Evolutionary conservation across 495 filamentous ascomycete species (phyloP), one percentile per base, ranked within the genome.

Genomic region (Neurospora intermedia): DNA sequence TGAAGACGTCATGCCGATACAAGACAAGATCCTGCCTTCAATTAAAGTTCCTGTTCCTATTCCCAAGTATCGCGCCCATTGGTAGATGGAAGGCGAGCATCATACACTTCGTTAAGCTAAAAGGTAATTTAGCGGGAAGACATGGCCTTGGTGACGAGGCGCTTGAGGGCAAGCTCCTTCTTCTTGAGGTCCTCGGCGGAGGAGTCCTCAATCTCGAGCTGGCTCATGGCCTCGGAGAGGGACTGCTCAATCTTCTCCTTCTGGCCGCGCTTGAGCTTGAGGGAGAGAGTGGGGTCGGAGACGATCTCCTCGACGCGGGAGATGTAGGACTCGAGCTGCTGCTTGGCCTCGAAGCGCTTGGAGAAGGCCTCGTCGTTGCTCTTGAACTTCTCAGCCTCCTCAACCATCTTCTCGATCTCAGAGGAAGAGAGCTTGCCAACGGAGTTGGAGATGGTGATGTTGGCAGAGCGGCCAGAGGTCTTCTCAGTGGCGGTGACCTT

Each of bases 401-500:
- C 91, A 81, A 99, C 92, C 96, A 98, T 98, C 83, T 88, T 94
- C 85, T 99, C 96, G 77, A 99, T 99, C 84, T 99, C 96, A 73
- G 85, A 85, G 71, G 92, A 92, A 62, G 94, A 97, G 72, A 99
- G 92, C 88, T 99, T 99, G 82, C 96, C 96, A 80, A 99, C 96
- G 73, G 96, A 97, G 89, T 99, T 99, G 82, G 94, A 95, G 85
- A 99, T 99, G 80, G 96, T 98, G 84, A 99, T 99, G 89, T 99
- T 99, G 83, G 96, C 96, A 79, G 88, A 94, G 79, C 96, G 93
- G 77, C 96, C 96, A 66, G 96, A 98, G 76, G 94, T 94, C 91
- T 99, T 99, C 88, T 99, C 96, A 46, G 94, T 97, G 76, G 96
- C 96, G 76, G 96, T 99, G 77, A 99, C 96, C 90, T 99, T 99